phyloP scores from a whole-genome alignment of 495 filamentous ascomycete genomes.

The Trichoderma reesei region DNA sequence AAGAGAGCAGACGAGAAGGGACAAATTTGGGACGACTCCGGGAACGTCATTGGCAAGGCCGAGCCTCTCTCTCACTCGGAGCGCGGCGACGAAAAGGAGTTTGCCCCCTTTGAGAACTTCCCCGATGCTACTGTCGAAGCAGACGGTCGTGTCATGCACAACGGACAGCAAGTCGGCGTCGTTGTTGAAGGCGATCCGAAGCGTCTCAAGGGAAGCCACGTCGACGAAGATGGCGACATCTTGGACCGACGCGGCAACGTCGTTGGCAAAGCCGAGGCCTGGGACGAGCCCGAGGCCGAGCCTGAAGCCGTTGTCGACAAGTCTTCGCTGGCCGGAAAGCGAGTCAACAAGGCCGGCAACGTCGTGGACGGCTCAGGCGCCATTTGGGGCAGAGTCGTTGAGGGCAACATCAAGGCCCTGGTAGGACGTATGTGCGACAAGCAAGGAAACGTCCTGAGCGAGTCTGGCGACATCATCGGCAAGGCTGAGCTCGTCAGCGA shows the following conservation, averaged over 20 bases:
- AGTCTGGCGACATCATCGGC: slow-evolving; percentile 70
- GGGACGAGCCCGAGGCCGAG: slow-evolving; percentile 42
- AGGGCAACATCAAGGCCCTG: slow-evolving; percentile 60
- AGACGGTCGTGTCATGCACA: slow-evolving; percentile 60
- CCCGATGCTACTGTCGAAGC: slow-evolving; percentile 58
- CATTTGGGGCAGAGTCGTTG: slow-evolving; percentile 65
- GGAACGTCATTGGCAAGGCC: slow-evolving; percentile 62
- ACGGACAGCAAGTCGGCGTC: slow-evolving; percentile 60
- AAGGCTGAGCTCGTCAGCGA: slow-evolving; percentile 70
- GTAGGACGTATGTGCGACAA: slow-evolving; percentile 75
- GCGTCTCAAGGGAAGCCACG: slow-evolving; percentile 60
- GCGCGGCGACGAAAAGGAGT: slow-evolving; percentile 48
- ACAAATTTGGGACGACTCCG: slow-evolving; percentile 63
- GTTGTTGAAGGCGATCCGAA: slow-evolving; percentile 69
- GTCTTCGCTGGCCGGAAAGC: slow-evolving; percentile 66
- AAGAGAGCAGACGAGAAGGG: slow-evolving; percentile 63
- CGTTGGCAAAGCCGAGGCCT: slow-evolving; percentile 66
- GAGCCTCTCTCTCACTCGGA: slow-evolving; percentile 67
- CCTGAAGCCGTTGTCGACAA: slow-evolving; percentile 45
- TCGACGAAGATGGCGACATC: slow-evolving; percentile 79
- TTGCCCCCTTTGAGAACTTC: slow-evolving; percentile 67
- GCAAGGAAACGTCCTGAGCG: slow-evolving; percentile 71
- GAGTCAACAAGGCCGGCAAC: slow-evolving; percentile 78
- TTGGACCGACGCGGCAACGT: slow-evolving; percentile 70
- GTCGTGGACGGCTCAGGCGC: slow-evolving; percentile 66